phyloP scores from a whole-genome alignment of 2,329 filamentous ascomycete genomes.

The Fusarium annulatum region DNA sequence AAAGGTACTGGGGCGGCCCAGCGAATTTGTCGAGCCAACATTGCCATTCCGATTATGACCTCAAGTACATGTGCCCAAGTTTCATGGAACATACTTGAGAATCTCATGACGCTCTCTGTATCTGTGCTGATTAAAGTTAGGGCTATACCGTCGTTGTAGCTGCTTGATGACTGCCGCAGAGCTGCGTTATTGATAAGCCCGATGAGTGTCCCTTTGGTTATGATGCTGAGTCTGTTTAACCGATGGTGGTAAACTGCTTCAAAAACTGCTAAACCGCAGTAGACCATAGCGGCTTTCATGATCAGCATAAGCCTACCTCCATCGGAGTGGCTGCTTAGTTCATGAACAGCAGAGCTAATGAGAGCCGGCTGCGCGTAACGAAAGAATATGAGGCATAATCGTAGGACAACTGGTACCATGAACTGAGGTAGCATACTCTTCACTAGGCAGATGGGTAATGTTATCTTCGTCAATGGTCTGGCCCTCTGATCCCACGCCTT shows the following conservation, averaged over 20 bases:
- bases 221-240: neutral
- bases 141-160: neutral
- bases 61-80: neutral
- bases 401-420: neutral
- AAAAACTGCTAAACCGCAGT: neutral
- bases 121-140: neutral
- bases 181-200: neutral
- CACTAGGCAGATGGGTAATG: neutral
- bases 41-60: neutral
- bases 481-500: neutral
- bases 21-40: neutral
- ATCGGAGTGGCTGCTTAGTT: accelerated
- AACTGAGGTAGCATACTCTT: neutral
- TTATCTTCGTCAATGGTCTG: neutral
- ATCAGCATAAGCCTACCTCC: neutral
- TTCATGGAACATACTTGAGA: neutral
- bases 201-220: neutral
- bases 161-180: accelerated
- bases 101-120: neutral
- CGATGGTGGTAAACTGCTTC: neutral
- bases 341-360: neutral
- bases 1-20: neutral
- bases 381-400: neutral
- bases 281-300: neutral
- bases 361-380: neutral